Base-by-base conservation (phyloP, 495 filamentous ascomycete species). In the Apiosordaria backusii region DNA sequence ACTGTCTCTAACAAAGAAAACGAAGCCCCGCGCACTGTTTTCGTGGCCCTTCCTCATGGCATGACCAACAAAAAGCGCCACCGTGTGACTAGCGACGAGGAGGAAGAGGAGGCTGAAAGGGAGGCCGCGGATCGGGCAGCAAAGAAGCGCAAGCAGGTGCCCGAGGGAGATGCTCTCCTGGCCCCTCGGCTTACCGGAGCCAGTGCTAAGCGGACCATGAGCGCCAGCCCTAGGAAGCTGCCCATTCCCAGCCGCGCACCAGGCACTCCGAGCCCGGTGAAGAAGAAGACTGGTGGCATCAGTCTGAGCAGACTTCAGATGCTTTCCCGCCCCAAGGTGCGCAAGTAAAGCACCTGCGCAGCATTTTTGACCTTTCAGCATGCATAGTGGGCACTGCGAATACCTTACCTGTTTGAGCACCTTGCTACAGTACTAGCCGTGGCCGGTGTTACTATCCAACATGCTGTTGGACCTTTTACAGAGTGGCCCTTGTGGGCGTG, bases 21-120 rank as follows among this genome's bases (percentile, higher is more conserved):
- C 53, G 69, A 77, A 57, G 78, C 75, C 22, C 80, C 81, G 5
- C 67, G 57, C 0, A 63, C 62, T 22, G 65, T 67, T 18, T 66
- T 70, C 53, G 50, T 75, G 19, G 59, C 70, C 16, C 79, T 90
- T 35, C 82, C 88, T 4, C 89, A 92, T 70, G 90, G 90, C 35
- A 86, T 93, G 71, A 72, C 77, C 3, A 91, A 89, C 78, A 91
- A 93, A 81, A 92, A 92, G 79, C 83, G 89, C 57, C 83, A 83
- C 63, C 83, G 87, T 18, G 81, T 79, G 26, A 79, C 71, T 59
- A 78, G 75, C 26, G 82, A 84, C 67, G 84, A 84, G 65, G 79
- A 83, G 29, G 79, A 82, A 35, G 79, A 83, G 27, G 78, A 81
- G 27, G 70, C 69, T 16, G 78, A 79, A 29, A 74, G 78, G 52